A percentile compares a stretch with the other conserved stretches of the same genome.
These are phyloP conservation scores for Euphorbia peplus DNA, from an alignment of 345 rosid genomes.

Conservation along the genomic window DNA sequence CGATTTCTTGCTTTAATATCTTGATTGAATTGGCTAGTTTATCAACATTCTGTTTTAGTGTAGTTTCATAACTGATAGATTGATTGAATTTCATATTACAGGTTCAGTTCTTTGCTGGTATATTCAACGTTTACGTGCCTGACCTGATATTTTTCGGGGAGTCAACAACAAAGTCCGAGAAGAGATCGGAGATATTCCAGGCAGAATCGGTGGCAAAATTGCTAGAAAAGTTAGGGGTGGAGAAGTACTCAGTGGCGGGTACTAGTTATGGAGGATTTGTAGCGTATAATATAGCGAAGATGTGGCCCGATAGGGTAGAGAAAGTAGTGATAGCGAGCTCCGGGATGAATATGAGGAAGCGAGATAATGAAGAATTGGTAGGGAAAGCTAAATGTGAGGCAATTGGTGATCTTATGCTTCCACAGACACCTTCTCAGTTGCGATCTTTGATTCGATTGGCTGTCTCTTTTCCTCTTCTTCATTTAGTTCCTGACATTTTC, in stretches of 20 bases:
- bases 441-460: slow-evolving; percentile 53
- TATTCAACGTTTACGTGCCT: slow-evolving; percentile 61
- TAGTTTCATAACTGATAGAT: not conserved
- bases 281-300: slow-evolving; percentile 68
- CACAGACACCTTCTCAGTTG: slow-evolving; percentile 54
- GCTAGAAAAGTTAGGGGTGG: slow-evolving; percentile 45
- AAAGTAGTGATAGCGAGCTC: slow-evolving; percentile 89
- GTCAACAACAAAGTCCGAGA: slow-evolving; percentile 50
- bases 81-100: not conserved
- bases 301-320: slow-evolving; percentile 66
- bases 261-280: slow-evolving; percentile 96
- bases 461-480: slow-evolving; percentile 26
- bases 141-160: slow-evolving; percentile 74
- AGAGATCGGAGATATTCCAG: slow-evolving; percentile 76
- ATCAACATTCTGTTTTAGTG: too few relatives aligned
- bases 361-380: slow-evolving; percentile 46
- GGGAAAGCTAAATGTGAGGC: slow-evolving; percentile 45
- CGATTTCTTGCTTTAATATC: too few relatives aligned
- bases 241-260: slow-evolving; percentile 54
- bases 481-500: slow-evolving; percentile 53
- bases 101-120: slow-evolving; percentile 53
- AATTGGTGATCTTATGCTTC: slow-evolving; percentile 65
- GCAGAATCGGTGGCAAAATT: slow-evolving; percentile 54
- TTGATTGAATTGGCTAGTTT: too few relatives aligned
- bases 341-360: slow-evolving; percentile 55